phyloP scores from a whole-genome alignment of 2,329 filamentous ascomycete species.

The Phoma sp. region DNA sequence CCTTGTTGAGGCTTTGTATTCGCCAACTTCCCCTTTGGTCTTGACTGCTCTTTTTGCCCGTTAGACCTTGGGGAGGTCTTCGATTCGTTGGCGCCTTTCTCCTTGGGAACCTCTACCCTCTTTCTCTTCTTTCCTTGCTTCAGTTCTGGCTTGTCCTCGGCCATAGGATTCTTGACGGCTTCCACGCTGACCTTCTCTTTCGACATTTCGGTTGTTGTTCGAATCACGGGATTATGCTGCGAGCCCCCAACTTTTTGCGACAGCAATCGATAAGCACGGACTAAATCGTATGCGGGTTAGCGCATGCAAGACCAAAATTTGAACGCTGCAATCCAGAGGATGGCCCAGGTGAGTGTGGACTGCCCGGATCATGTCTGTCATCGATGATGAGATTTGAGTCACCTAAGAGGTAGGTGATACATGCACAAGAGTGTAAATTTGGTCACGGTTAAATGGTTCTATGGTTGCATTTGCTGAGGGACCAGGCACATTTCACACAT shows the following conservation, averaged over 20 bases:
- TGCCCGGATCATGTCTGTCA: background rate
- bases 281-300: slow-evolving; percentile 1
- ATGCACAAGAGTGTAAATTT: too few species aligned
- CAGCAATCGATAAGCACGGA: slow-evolving; percentile 33
- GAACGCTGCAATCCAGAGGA: too few species aligned
- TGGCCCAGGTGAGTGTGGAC: too few species aligned
- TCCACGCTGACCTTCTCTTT: slow-evolving; percentile 17
- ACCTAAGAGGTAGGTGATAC: too few species aligned
- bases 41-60: background rate
- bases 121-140: slow-evolving; percentile 44
- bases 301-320: background rate
- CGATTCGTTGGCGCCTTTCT: too few species aligned
- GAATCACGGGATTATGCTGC: slow-evolving; percentile 2
- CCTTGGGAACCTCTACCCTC: slow-evolving; percentile 21
- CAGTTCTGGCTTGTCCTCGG: background rate
- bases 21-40: background rate
- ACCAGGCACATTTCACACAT: background rate
- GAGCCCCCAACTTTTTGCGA: slow-evolving; percentile 29
- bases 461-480: too few species aligned
- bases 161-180: background rate
- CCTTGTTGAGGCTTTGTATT: slow-evolving; percentile 8
- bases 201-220: slow-evolving; percentile 20
- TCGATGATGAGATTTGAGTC: too few species aligned
- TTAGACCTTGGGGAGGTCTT: too few species aligned
- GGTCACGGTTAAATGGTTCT: too few species aligned